Evolutionary conservation across 2,329 filamentous ascomycete species (phyloP).

Genomic region (Amesomyces nigricolor): DNA sequence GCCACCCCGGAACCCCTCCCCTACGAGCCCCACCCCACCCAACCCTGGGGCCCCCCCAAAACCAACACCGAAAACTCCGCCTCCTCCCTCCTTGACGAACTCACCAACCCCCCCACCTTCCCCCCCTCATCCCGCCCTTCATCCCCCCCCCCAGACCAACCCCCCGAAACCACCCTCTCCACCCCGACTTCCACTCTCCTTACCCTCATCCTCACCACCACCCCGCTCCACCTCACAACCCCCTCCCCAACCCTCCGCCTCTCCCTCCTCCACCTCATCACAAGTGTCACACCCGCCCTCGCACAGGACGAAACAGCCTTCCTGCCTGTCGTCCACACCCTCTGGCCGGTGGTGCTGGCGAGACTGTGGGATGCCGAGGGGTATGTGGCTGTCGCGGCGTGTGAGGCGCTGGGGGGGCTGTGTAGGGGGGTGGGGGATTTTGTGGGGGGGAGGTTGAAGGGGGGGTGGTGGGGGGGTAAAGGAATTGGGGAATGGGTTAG

Average conservation of each 20-base stretch:
- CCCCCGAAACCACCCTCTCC: constrained; percentile 46
- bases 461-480: constrained; percentile 59
- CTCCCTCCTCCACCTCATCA: constrained; percentile 71
- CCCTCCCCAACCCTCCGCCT: constrained; percentile 72
- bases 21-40: constrained; percentile 30
- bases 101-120: constrained; percentile 31
- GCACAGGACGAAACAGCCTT: constrained; percentile 75
- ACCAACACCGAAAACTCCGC: constrained; percentile 25
- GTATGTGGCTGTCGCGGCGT: constrained; percentile 64
- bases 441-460: constrained; percentile 66
- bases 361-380: constrained; percentile 61
- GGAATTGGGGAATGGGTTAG: constrained; percentile 46
- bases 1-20: constrained; percentile 29
- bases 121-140: constrained; percentile 29
- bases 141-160: constrained; percentile 26
- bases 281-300: constrained; percentile 66
- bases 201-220: constrained; percentile 72
- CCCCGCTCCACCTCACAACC: constrained; percentile 86
- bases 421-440: constrained; percentile 75
- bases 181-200: constrained; percentile 78
- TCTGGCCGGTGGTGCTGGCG: constrained; percentile 80
- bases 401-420: constrained; percentile 61
- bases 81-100: constrained; percentile 26
- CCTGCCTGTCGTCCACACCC: constrained; percentile 78
- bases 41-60: constrained; percentile 32